Base-by-base conservation (phyloP, 257 asterid species). In the Solanum paucissectum region DNA sequence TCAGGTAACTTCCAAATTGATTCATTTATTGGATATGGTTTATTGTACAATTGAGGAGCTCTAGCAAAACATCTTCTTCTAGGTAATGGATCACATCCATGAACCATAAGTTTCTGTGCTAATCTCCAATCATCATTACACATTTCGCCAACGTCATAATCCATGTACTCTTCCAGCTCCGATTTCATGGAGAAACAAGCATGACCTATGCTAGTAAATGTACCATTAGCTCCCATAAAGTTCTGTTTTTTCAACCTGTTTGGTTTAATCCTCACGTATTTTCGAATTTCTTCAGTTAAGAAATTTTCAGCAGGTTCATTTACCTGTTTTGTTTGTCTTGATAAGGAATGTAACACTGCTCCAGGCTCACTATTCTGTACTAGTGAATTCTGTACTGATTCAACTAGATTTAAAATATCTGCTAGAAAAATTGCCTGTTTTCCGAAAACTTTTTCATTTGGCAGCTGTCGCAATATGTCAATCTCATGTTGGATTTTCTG, bases 21-120 rank as follows among this genome's bases (percentile, higher is more conserved):
- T 87, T 93, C 94, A 62, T 89, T 82, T 4, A 89, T 83, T 0
- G 96, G 93, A 4, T 83, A 90, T 4, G 95, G 96, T 33, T 85
- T 75, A 4, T 90, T 77, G 83, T 94, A 94, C n/a, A 91, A 75
- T 60, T 88, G 91, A 49, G 95, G 98, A 11, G 94, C 95, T 34
- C 87, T 89, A 1, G 96, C 42, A 23, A 88, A 90, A 84, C 98
- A 93, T 13, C 98, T 87, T 77, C 95, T 86, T 52, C 96, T 89
- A 12, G 95, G 96, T n/a, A 93, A 83, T 2, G 98, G 98, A 89
- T 94, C 96, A 69, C 98, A 94, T 12, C 96, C 98, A 38, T 91
- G 94, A 20, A 94, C 92, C 93, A 93, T 89, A 68, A 93, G 55
- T 10, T 89, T 92, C 55, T 94, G 96, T 0, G 93, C 98, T 23